Evolutionary conservation across 1,284 basidiomycete species (phyloP).

Genomic region (Trametes sp.): DNA sequence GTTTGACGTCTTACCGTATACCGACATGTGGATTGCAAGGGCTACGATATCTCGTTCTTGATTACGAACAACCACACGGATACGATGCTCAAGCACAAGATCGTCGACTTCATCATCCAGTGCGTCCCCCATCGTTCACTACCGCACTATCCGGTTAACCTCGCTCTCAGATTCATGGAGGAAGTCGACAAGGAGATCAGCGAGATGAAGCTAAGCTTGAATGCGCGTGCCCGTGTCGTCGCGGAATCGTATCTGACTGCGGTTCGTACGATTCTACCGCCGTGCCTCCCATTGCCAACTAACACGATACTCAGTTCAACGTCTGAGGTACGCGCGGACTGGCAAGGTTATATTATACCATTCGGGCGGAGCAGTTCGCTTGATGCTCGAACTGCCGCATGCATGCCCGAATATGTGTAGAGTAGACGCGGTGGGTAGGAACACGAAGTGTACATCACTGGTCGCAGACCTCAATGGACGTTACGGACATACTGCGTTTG

Average conservation of each 20-base stretch:
- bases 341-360: conserved; percentile 11
- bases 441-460: conserved; percentile 25
- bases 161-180: conserved; percentile 86
- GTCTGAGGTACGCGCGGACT: conserved; percentile 15
- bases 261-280: conserved; percentile 53
- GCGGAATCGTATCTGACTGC: conserved; percentile 89
- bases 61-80: conserved; percentile 98
- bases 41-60: conserved; percentile 98
- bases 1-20: conserved; percentile 3
- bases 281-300: background rate
- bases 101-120: conserved; percentile 99
- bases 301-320: conserved; percentile 31
- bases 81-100: conserved; percentile 98
- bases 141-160: background rate
- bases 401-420: conserved; percentile 13
- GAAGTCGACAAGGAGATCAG: conserved; percentile 95
- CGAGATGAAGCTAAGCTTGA: conserved; percentile 91
- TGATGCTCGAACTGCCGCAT: background rate
- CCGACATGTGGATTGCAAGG: conserved; percentile 54
- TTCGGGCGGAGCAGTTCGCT: background rate
- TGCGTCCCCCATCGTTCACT: conserved; percentile 40
- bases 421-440: conserved; percentile 22
- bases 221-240: conserved; percentile 96
- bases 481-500: background rate
- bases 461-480: background rate